Evolutionary conservation across 805 yeast species (phyloP), one percentile per base, ranked within the genome.

Genomic region (Saccharomyces mikatae): DNA sequence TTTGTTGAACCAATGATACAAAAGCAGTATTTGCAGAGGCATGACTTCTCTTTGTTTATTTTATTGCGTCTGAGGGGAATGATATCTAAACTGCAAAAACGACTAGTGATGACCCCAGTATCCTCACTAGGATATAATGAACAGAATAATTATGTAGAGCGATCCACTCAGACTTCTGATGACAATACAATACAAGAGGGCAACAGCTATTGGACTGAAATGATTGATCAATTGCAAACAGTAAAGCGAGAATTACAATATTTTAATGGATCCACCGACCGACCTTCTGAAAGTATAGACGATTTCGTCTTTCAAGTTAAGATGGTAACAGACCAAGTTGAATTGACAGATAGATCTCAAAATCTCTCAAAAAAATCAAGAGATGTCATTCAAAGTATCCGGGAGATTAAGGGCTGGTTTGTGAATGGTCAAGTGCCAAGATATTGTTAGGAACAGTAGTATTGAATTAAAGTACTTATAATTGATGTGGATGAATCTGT

Each of bases 81-180:
- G 1, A 65, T 60, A 3, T 22, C 32, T 24, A 50, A 56, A 1
- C 53, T 67, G n/a, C 57, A 71, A 6, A 56, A 65, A 21, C 64
- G 62, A 17, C 58, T 69, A 41, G 62, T 61, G 22, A 55, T 51
- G 28, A 70, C 77, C 0, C 77, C 81, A 3, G 61, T 73, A 3
- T 72, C 77, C n/a, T 72, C 72, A 10, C 62, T 77, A 13, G 76
- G 74, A 24, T 74, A 74, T 57, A 74, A 74, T 41, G 76, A 73
- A 28, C 61, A 61, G 24, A 58, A 68, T 26, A 69, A 72, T 50
- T 67, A 72, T 9, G 53, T 65, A 13, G 70, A 67, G 17, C 57
- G 66, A 27, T 60, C 60, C 17, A 63, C 64, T 3, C 72, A 68
- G 54, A 67, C 71, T 4, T 52, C 50, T 2, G 52, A 49, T 21